These are phyloP conservation scores for Chrysanthemum makinoi DNA, from an alignment of 129 eudicot genomes.

Conservation along the genomic window DNA sequence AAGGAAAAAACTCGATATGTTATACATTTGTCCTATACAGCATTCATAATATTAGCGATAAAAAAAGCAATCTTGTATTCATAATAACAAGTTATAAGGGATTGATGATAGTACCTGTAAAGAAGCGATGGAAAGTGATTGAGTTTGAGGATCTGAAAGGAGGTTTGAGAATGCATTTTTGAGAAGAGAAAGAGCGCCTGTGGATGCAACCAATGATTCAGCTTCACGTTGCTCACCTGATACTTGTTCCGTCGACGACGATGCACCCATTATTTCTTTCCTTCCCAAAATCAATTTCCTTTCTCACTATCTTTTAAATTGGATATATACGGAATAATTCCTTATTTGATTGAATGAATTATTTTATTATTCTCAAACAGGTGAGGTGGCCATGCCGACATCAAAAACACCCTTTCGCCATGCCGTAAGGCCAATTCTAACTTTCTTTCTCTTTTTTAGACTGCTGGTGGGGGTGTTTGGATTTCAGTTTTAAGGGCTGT, in stretches of 20 bases:
- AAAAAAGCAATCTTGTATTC: no score
- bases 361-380: no score
- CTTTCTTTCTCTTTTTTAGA: no score
- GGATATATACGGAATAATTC: no score
- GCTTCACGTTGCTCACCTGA: constrained; percentile 66
- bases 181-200: constrained; percentile 74
- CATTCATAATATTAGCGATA: no score
- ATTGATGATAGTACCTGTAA: constrained; percentile 46
- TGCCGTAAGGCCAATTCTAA: constrained; percentile 19
- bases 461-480: no score
- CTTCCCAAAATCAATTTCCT: neutral
- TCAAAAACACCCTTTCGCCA: constrained; percentile 26
- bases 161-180: constrained; percentile 56
- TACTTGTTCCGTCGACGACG: constrained; percentile 59
- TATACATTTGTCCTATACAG: no score
- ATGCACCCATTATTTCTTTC: constrained; percentile 50
- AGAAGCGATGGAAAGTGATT: constrained; percentile 59
- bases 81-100: no score
- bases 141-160: constrained; percentile 58
- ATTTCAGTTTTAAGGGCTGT: no score
- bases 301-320: no score
- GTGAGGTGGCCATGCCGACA: neutral
- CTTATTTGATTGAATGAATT: no score
- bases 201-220: constrained; percentile 79
- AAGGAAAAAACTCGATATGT: no score